Evolutionary conservation across 129 eudicot species (phyloP), one percentile per base, ranked within the genome.

Genomic region (Centaurea solstitialis): DNA sequence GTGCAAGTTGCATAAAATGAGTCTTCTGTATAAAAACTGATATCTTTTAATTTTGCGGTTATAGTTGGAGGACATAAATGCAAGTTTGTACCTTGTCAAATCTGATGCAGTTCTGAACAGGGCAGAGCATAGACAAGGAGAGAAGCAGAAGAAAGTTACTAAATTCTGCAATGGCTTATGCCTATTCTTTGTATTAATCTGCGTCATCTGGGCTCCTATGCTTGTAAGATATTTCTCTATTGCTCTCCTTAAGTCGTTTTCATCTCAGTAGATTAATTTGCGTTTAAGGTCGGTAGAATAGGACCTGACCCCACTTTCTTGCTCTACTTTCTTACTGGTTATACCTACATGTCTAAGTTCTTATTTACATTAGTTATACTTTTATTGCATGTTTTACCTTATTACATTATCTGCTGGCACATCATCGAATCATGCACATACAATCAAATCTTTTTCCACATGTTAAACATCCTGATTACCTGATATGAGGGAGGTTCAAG

Each of bases 201-300:
- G 95, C 35, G 97, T 96, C 73, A 96, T 96, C 45, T 96, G 99
- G 99, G 97, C 99, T 82, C 99, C 99, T 69, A 96, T 96, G 99
- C 92, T 96, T 92, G 99, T 96, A 81, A 89, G 95, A 61, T 80
- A 75, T 77, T 79, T 87, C 73, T 41, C 40, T 70, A 7, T 75
- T 79, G 53, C 43, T 79, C 40, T 71, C 40, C 15, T 70, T 67
- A 30, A 26, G 53, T 68, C 47, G 15, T 65, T 65, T 65, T n/a
- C 82, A 68, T 78, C 33, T 78, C 23, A n/a, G 47, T 78, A 43
- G 12, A 68, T 40, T 24, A 50, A 4, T 50, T 6, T 50, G 62
- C 20, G 62, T 15, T 50, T 50, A 18, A 71, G 28, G 30, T 11
- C 18, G 7, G 59, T 40, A 20, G 59, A 43, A 50, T 15, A 50